Evolutionary conservation across 805 yeast genomes (phyloP), one percentile per base, ranked within the genome.

Genomic region (Metahyphopichia silvanorum): DNA sequence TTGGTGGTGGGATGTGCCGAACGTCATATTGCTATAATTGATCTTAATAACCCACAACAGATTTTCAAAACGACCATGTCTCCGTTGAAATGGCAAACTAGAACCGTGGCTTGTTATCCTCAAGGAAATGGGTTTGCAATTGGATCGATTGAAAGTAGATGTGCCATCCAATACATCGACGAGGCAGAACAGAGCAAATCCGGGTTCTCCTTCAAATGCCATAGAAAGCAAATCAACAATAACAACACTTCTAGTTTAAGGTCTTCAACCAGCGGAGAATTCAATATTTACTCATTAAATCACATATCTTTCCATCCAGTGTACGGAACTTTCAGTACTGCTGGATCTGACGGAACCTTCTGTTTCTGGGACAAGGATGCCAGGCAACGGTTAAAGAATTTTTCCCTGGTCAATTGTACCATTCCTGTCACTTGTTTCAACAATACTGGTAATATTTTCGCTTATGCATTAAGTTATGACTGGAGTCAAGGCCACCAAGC

Each of bases 291-390:
- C 54, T 64, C 96, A 1, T 80, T 93, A 26, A 86, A 88, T 56
- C 70, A 85, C 31, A 82, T 93, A 29, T 67, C 76, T 6, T 86
- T 89, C 69, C 97, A 93, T 53, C 98, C 98, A 4, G 66, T 76
- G 10, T 80, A 81, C 58, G 96, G 96, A 26, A 88, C 98, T 1
- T 83, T 93, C 59, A 80, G 82, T 31, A 93, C 98, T 4, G 93
- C 95, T 1, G 98, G 98, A 9, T 75, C 93, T 16, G 98, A 93
- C 60, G 98, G 98, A 15, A 72, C 89, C 10, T 82, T 89, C 66
- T 81, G 88, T 49, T 83, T 86, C 66, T 93, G 98, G 98, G 98
- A 93, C 58, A 87, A 86, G 58, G 95, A 87, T 49, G 83, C 93
- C 33, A 79, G 82, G 54, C 94, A 85, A 54, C 74, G 98, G 47